These are phyloP conservation scores for Dioscorea cayenensis DNA, from an alignment of 116 monocot genomes.

Conservation along the genomic window DNA sequence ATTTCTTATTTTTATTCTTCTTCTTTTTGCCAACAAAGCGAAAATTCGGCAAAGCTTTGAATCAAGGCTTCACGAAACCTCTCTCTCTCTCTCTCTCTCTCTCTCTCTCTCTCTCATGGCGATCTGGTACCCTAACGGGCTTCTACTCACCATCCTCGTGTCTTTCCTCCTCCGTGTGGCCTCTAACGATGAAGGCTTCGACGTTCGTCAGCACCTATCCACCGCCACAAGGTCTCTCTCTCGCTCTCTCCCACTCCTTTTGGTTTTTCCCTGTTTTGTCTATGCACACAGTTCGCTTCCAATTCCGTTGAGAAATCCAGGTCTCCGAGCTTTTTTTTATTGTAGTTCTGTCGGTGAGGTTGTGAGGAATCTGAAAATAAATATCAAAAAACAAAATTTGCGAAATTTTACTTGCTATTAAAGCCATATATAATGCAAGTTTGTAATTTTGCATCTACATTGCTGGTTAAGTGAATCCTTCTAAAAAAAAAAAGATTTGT, in stretches of 20 bases:
- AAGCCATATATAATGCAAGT: neutral
- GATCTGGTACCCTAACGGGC: neutral
- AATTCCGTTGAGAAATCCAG: neutral
- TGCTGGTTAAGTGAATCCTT: too few relatives aligned
- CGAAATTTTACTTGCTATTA: neutral
- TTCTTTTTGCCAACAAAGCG: too few relatives aligned
- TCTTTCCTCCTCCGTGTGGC: neutral
- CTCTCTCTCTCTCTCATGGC: constrained; percentile 5
- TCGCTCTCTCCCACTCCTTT: neutral
- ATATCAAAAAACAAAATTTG: too few relatives aligned
- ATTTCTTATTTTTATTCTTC: too few relatives aligned
- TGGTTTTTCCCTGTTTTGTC: neutral
- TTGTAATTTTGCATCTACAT: too few relatives aligned
- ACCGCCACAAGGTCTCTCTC: constrained; percentile 48
- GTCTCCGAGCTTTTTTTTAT: neutral
- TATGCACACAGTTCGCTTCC: neutral
- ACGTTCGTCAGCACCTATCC: constrained; percentile 70
- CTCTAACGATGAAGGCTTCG: constrained; percentile 25
- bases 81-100: neutral
- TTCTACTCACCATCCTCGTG: neutral
- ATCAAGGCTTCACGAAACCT: neutral
- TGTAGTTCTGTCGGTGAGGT: neutral
- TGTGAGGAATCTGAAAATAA: neutral
- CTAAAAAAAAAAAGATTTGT: too few relatives aligned
- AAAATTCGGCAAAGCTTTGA: too few relatives aligned